These are phyloP conservation scores for Xerocomus cyaneibrunnescens DNA, from an alignment of 1,284 basidiomycete genomes.

Conservation along the genomic window DNA sequence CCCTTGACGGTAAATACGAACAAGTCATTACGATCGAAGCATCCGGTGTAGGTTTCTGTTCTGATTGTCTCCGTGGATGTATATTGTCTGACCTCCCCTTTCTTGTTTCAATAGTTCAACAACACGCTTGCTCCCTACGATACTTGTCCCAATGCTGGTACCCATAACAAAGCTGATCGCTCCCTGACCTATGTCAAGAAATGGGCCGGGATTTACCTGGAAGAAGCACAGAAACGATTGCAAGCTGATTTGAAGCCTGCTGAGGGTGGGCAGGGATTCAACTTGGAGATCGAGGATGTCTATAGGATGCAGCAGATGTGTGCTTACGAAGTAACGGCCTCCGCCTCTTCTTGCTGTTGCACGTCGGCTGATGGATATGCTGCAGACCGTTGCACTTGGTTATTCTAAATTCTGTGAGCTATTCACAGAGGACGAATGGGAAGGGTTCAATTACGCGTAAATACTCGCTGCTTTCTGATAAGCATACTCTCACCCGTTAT, in stretches of 20 bases:
- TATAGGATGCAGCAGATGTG: constrained; percentile 77
- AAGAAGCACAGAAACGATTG: constrained; percentile 63
- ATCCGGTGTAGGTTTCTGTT: constrained; percentile 45
- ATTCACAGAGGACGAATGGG: constrained; percentile 89
- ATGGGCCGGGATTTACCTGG: constrained; percentile 75
- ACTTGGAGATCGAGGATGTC: constrained; percentile 69
- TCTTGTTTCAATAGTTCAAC: constrained; percentile 23
- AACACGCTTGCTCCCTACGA: constrained; percentile 32
- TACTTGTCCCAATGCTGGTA: constrained; percentile 55
- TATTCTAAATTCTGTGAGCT: constrained; percentile 88
- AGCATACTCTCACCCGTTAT: background rate
- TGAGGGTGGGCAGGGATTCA: constrained; percentile 60
- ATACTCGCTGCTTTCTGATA: constrained; percentile 24
- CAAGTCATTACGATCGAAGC: constrained; percentile 80
- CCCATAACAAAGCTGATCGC: constrained; percentile 51
- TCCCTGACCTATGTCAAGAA: constrained; percentile 53
- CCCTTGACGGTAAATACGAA: constrained; percentile 74
- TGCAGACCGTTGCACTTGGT: constrained; percentile 83
- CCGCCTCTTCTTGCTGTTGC: background rate
- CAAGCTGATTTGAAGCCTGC: constrained; percentile 40
- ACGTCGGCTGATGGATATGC: background rate
- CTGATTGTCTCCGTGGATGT: background rate
- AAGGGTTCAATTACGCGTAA: constrained; percentile 82
- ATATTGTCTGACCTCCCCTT: background rate
- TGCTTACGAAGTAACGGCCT: constrained; percentile 71